These are phyloP conservation scores for Calocybe gambosa DNA, from an alignment of 1,284 basidiomycete species.

Conservation along the genomic window DNA sequence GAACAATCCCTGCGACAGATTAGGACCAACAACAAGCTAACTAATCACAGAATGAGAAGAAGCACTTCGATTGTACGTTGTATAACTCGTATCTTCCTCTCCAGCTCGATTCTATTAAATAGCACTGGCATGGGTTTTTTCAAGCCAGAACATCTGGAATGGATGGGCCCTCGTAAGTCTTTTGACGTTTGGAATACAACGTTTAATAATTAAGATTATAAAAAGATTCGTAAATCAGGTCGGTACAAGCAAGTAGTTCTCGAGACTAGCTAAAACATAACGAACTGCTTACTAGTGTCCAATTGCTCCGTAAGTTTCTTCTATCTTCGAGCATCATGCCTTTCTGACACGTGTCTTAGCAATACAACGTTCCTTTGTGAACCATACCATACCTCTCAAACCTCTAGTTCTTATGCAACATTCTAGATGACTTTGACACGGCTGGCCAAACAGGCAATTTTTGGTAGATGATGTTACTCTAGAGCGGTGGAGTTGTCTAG, in stretches of 20 bases:
- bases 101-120: neutral
- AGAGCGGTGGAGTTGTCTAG: neutral
- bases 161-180: constrained; percentile 24
- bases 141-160: constrained; percentile 23
- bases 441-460: constrained; percentile 24
- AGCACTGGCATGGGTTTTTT: constrained; percentile 29
- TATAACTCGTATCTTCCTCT: too few relatives aligned
- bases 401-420: neutral
- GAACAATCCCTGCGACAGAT: constrained; percentile 4
- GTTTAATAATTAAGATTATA: neutral
- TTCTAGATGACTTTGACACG: constrained; percentile 10
- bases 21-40: constrained; percentile 16
- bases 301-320: constrained; percentile 17
- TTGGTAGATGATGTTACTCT: constrained; percentile 20
- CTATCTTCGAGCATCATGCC: neutral
- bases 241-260: neutral
- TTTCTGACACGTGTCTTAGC: neutral
- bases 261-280: neutral
- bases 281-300: constrained; percentile 22
- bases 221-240: constrained; percentile 13
- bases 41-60: constrained; percentile 15
- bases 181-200: neutral
- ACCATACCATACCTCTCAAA: neutral
- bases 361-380: constrained; percentile 9
- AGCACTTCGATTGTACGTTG: constrained; percentile 17